phyloP scores from a whole-genome alignment of 2,329 filamentous ascomycete species.

The Clarireedia monteithiana region DNA sequence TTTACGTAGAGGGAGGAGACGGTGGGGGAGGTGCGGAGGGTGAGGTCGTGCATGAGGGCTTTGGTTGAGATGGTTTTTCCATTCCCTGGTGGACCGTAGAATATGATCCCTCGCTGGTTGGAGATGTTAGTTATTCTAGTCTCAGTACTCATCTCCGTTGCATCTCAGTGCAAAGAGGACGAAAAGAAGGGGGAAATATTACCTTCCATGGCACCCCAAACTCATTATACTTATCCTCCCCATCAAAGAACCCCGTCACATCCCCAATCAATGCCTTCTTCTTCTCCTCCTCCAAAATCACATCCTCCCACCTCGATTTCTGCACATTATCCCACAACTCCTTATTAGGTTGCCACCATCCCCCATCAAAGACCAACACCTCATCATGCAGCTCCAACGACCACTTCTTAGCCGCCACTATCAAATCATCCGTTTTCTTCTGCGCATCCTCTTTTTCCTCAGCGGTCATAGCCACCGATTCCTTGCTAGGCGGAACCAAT shows the following conservation, averaged over 20 bases:
- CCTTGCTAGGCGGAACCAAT: slow-evolving; percentile 8
- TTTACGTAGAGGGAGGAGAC: slow-evolving; percentile 58
- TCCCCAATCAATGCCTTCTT: slow-evolving; percentile 58
- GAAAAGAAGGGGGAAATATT: background rate
- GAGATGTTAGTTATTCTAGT: background rate
- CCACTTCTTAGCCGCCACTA: slow-evolving; percentile 49
- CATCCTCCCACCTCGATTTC: slow-evolving; percentile 53
- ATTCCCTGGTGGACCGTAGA: slow-evolving; percentile 36
- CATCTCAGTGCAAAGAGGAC: background rate
- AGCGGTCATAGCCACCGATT: slow-evolving; percentile 6
- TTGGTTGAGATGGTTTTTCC: slow-evolving; percentile 67
- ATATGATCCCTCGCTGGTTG: too few species aligned
- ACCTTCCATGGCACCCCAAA: slow-evolving; percentile 63
- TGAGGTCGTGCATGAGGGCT: slow-evolving; percentile 59
- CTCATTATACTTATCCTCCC: slow-evolving; percentile 47
- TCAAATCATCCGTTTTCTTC: slow-evolving; percentile 38
- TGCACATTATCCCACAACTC: slow-evolving; percentile 47
- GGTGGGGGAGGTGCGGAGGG: slow-evolving; percentile 39
- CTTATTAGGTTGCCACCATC: slow-evolving; percentile 55
- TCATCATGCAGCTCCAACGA: slow-evolving; percentile 50
- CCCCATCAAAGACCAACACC: slow-evolving; percentile 57
- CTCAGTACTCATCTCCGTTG: background rate
- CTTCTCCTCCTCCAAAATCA: slow-evolving; percentile 58
- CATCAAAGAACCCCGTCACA: slow-evolving; percentile 56
- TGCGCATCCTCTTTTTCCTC: slow-evolving; percentile 16